Conservation (phyloP, 192 early-diverging fungal species). For the Coemansia sp. region DNA sequence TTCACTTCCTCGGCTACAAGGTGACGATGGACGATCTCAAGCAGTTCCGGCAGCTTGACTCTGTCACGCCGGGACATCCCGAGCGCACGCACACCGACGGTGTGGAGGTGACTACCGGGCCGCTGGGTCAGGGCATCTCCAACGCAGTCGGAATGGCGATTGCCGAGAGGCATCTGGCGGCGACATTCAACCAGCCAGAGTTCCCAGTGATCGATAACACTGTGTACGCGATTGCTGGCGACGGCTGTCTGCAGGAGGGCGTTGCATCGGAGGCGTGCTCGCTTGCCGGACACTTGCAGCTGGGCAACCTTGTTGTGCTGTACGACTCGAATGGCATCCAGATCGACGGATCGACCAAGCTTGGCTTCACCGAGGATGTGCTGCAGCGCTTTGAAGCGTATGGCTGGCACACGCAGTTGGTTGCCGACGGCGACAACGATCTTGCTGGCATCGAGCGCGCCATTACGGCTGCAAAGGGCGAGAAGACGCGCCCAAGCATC, state of each 20-base stretch:
- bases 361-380: slow-evolving; percentile 93
- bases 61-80: slow-evolving; percentile 94
- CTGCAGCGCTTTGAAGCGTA: slow-evolving; percentile 85
- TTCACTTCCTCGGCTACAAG: slow-evolving; percentile 89
- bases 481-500: slow-evolving; percentile 78
- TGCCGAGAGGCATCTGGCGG: slow-evolving; percentile 83
- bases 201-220: slow-evolving; percentile 86
- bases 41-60: slow-evolving; percentile 79
- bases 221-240: slow-evolving; percentile 82
- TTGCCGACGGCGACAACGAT: slow-evolving; percentile 83
- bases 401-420: slow-evolving; percentile 84
- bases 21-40: slow-evolving; percentile 89
- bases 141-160: slow-evolving; percentile 93
- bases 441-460: slow-evolving; percentile 69
- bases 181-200: slow-evolving; percentile 88
- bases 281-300: slow-evolving; percentile 87
- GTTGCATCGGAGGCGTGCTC: slow-evolving; percentile 88
- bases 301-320: slow-evolving; percentile 91
- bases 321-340: slow-evolving; percentile 98
- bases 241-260: slow-evolving; percentile 99
- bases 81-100: slow-evolving; percentile 85
- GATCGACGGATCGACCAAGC: slow-evolving; percentile 84
- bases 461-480: slow-evolving; percentile 78
- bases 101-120: slow-evolving; percentile 96
- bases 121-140: slow-evolving; percentile 90